phyloP scores from a whole-genome alignment of 1,284 basidiomycete genomes.

The Coniferiporia weirii region DNA sequence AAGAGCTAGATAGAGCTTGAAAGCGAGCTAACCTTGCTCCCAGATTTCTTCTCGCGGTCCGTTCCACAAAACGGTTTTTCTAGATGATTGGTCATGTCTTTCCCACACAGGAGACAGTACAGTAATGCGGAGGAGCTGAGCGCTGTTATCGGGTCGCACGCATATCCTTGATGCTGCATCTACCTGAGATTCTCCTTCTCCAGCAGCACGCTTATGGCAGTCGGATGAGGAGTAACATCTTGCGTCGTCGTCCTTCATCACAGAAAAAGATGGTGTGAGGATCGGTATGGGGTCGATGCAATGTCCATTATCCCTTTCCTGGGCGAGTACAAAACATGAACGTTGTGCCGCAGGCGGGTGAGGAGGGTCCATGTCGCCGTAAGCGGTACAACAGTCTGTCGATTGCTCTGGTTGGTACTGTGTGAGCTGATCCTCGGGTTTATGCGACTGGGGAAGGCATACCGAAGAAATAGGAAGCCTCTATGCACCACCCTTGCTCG shows the following conservation, averaged over 20 bases:
- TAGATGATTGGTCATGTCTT: constrained; percentile 1
- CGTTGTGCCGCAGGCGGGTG: constrained; percentile 18
- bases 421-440: not conserved
- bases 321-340: constrained; percentile 42
- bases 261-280: constrained; percentile 30
- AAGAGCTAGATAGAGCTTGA: constrained; percentile 2
- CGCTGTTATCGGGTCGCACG: constrained; percentile 38
- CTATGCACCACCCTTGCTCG: constrained; percentile 56
- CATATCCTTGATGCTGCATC: constrained; percentile 29
- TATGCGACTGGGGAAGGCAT: constrained; percentile 17
- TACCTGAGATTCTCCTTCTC: not conserved
- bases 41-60: constrained; percentile 62
- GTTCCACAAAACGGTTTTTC: constrained; percentile 54
- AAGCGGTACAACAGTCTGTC: constrained; percentile 18
- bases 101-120: constrained; percentile 23
- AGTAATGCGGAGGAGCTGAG: constrained; percentile 46
- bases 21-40: constrained; percentile 49
- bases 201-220: constrained; percentile 30
- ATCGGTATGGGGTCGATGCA: constrained; percentile 53
- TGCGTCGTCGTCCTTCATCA: constrained; percentile 17
- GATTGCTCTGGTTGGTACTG: constrained; percentile 14
- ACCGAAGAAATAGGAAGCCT: constrained; percentile 31
- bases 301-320: constrained; percentile 24
- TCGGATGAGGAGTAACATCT: constrained; percentile 32
- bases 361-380: constrained; percentile 18